Percentiles rank a stretch among this genome's conserved stretches.
Evolutionary conservation across 2,329 filamentous ascomycete species (phyloP).

Genomic region (Colletotrichum simmondsii): DNA sequence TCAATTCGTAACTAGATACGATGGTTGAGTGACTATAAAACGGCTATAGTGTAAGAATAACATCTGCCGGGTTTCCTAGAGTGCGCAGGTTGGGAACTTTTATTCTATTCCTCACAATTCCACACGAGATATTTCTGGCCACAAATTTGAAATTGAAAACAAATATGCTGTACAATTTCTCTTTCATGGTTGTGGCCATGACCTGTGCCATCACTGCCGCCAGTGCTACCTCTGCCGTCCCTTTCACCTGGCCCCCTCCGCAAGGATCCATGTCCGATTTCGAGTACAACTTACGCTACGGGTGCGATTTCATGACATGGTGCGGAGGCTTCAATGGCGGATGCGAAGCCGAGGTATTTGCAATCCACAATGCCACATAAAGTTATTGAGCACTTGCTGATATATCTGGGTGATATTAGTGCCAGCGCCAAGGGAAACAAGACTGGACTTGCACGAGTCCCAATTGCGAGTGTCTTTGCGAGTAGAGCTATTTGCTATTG

Average conservation of each 20-base stretch:
- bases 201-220: neutral
- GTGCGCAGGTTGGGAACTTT: too few species aligned
- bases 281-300: neutral
- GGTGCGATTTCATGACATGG: neutral
- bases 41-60: too few species aligned
- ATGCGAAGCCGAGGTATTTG: neutral
- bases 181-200: neutral
- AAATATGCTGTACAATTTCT: neutral
- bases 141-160: too few species aligned
- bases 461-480: neutral
- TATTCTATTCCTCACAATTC: too few species aligned
- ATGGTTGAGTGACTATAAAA: too few species aligned
- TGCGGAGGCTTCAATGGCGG: neutral
- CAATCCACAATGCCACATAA: neutral
- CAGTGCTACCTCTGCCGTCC: neutral
- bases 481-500: too few species aligned
- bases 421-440: neutral
- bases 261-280: neutral
- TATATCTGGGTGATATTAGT: neutral
- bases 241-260: neutral
- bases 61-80: too few species aligned
- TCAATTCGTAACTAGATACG: too few species aligned
- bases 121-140: too few species aligned
- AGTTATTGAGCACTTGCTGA: too few species aligned
- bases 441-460: neutral